A percentile compares a stretch with the other conserved stretches of the same genome.
Evolutionary conservation across 768 basidiomycete genomes (phyloP).

Genomic region (Lepiota brunneoincarnata): DNA sequence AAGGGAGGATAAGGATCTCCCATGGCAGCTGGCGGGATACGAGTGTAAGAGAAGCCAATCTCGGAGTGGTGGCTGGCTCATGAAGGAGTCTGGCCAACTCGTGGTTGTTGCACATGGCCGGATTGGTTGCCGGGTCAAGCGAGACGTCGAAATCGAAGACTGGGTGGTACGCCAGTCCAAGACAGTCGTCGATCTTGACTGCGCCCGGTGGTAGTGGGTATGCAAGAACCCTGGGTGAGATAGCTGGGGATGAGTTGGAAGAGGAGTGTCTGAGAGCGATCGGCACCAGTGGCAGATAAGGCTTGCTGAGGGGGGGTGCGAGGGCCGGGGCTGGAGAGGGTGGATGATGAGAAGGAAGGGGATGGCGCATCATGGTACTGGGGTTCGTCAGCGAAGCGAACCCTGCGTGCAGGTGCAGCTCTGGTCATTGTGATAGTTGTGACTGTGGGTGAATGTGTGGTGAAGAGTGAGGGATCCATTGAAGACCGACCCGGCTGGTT

Average conservation of each 20-base stretch:
- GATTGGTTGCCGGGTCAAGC: not conserved
- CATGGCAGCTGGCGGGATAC: constrained; percentile 5
- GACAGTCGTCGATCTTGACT: not conserved
- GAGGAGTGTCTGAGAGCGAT: not conserved
- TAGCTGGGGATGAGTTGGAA: not conserved
- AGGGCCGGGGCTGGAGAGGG: constrained; percentile 6
- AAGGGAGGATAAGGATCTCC: not conserved
- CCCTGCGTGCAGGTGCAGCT: not conserved
- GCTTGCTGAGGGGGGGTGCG: constrained; percentile 2
- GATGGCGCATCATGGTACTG: not conserved
- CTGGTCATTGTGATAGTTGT: not conserved
- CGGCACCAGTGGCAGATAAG: not conserved
- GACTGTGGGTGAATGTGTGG: not conserved
- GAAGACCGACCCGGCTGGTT: not conserved
- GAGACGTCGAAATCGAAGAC: constrained; percentile 3
- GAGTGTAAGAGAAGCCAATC: not conserved
- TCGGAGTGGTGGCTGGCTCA: not conserved
- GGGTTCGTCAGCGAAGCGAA: not conserved
- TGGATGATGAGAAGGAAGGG: constrained; percentile 3
- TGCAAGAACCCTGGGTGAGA: not conserved
- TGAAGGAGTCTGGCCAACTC: not conserved
- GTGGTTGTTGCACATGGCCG: not conserved
- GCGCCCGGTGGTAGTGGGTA: not conserved
- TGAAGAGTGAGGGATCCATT: not conserved
- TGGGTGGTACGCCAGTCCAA: not conserved